These are phyloP conservation scores for Yarrowia deformans DNA, from an alignment of 805 yeast species.

Conservation along the genomic window DNA sequence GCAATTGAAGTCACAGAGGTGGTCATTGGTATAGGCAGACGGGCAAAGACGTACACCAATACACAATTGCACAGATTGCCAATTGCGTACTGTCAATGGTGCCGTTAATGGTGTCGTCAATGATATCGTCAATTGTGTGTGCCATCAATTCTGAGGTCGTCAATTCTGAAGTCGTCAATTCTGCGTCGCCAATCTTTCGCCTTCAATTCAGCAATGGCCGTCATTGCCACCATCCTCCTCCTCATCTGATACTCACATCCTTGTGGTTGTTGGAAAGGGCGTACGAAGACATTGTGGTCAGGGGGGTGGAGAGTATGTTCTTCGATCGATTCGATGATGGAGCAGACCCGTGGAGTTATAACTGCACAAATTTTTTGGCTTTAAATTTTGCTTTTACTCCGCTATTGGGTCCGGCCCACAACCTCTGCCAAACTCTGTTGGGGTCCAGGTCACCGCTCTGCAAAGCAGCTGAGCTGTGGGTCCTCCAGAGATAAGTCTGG, in stretches of 20 bases:
- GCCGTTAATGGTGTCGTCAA: too few species aligned
- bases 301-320: not conserved
- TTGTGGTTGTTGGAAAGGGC: conserved; percentile 49
- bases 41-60: too few species aligned
- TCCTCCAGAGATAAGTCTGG: conserved; percentile 25
- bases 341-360: conserved; percentile 35
- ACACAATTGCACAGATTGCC: too few species aligned
- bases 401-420: conserved; percentile 3
- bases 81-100: too few species aligned
- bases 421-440: conserved; percentile 19
- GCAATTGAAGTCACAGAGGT: too few species aligned
- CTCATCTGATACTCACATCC: conserved; percentile 41
- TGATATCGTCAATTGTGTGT: too few species aligned
- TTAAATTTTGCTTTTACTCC: conserved; percentile 22
- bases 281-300: conserved; percentile 47
- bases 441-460: conserved; percentile 35
- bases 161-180: too few species aligned
- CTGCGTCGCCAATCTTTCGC: too few species aligned
- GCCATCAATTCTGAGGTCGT: too few species aligned
- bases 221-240: too few species aligned
- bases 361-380: conserved; percentile 36
- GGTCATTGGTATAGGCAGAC: too few species aligned
- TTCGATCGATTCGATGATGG: not conserved
- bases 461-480: conserved; percentile 38
- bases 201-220: too few species aligned